Evolutionary conservation across 352 stramenopile genomes (phyloP), one percentile per base, ranked within the genome.

Genomic region (Lagenidium giganteum): DNA sequence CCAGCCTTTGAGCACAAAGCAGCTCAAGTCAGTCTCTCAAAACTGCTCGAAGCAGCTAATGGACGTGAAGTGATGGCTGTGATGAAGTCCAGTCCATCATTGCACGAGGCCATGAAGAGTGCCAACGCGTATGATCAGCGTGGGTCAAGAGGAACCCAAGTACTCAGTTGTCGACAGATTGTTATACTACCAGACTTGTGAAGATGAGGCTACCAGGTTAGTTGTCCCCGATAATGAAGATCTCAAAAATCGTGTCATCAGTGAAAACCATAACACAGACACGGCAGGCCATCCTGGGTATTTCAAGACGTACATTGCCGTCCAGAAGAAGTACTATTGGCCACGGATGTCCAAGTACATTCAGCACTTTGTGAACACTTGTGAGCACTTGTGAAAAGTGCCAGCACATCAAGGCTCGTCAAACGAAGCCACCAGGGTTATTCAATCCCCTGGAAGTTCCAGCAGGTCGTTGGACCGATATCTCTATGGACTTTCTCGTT

Each of bases 401-500:
- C 16, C 40, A 53, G 20, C 42, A 32, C 3, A 44, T 51, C 9
- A 52, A 57, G 13, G 27, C 31, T 2, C 41, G 33, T n/a, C 41
- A 51, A 4, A 9, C 26, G 5, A 55, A 51, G n/a, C 34, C 53
- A 3, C 33, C 40, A 20, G 51, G 44, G 17, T 20, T 53, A 2
- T 27, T 61, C 1, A 27, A 61, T 16, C 46, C 41, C 3, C 34
- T 61, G 5, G 27, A 56, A 14, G 47, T 61, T 26, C 40, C 41
- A 17, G 8, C 5, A 1, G 27, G 34, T 18, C 45, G 53, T 2
- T 61, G 46, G 42, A 24, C 18, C 3, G 8, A 61, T 20, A 56
- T 61, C 16, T 33, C 45, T 2, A 61, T 61, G 53, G 45, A 56
- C 18, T 61, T 61, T 32, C n/a, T n/a, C n/a, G 22, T 31, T 13